Base-by-base conservation (phyloP, 2,329 filamentous ascomycete species). In the Penicillium rolfsii region DNA sequence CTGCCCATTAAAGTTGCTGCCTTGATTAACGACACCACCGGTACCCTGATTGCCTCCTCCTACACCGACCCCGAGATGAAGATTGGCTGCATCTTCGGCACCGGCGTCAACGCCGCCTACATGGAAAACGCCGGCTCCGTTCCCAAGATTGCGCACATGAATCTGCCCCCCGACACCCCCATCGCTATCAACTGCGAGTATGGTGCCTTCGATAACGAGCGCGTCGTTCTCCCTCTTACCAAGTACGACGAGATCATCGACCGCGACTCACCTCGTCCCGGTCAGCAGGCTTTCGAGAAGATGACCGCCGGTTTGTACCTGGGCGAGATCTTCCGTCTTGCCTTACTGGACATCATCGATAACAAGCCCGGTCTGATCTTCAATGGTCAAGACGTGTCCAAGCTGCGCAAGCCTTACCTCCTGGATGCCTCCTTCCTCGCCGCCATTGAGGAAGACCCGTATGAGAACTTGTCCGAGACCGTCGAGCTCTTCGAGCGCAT, bases 141-240 rank as follows among this genome's bases (percentile, higher is more conserved):
- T 66, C 94, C 93, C 66, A 99, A 99, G 84, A 87, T 99, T 57
- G 91, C 90, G 11, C 88, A 97, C 80, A 86, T 96, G 83, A 95
- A 96, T 72, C 85, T 98, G 40, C 90, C 93, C 53, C 83, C 91
- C 0, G 88, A 95, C 63, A 87, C 87, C 62, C 92, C 89, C 50
- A 96, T 97, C 84, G 93, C 92, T 55, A 97, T 98, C 81, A 97
- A 97, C 83, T 97, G 93, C 82, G 94, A 98, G 78, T 97, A 93
- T 86, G 94, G 94, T 67, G 93, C 94, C 36, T 97, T 98, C 73
- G 94, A 97, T 78, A 97, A 97, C 77, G 91, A 96, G 78, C 90
- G 94, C 81, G 85, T 89, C 71, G 89, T 97, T 57, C 88, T 97
- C 12, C 93, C 93, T 12, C 86, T 88, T 57, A 97, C 93, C 28